These are phyloP conservation scores for Cytospora piceicola DNA, from an alignment of 2,329 filamentous ascomycete species.

Conservation along the genomic window DNA sequence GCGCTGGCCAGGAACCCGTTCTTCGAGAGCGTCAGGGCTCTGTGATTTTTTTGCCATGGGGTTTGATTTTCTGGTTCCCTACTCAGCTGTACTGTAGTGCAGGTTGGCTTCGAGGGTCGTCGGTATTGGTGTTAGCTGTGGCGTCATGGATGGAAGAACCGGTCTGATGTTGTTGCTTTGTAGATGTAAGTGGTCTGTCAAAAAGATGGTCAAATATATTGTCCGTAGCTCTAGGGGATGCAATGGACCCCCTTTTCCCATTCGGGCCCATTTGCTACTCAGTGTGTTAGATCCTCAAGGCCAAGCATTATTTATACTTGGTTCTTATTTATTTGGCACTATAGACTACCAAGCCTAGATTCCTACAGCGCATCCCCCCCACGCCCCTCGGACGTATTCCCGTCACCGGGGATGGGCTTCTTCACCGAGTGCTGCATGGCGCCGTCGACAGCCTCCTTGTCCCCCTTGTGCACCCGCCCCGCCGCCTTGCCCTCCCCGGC, in stretches of 20 bases:
- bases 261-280: neutral
- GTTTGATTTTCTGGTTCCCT: neutral
- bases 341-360: too few relatives aligned
- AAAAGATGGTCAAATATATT: neutral
- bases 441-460: neutral
- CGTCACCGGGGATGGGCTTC: neutral
- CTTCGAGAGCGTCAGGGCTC: conserved; percentile 66
- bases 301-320: neutral
- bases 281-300: neutral
- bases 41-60: conserved; percentile 42
- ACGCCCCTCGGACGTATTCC: neutral
- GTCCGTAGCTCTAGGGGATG: neutral
- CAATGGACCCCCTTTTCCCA: neutral
- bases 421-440: conserved; percentile 1
- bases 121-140: neutral
- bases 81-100: neutral
- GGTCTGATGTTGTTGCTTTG: neutral
- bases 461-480: neutral
- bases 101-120: neutral
- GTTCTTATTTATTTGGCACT: too few relatives aligned
- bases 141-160: neutral
- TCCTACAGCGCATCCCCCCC: conserved; percentile 4
- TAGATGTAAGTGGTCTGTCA: neutral
- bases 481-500: neutral
- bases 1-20: conserved; percentile 68